Base-by-base conservation (phyloP, 371 early-diverging fungal species). In the Mucor circinelloides region DNA sequence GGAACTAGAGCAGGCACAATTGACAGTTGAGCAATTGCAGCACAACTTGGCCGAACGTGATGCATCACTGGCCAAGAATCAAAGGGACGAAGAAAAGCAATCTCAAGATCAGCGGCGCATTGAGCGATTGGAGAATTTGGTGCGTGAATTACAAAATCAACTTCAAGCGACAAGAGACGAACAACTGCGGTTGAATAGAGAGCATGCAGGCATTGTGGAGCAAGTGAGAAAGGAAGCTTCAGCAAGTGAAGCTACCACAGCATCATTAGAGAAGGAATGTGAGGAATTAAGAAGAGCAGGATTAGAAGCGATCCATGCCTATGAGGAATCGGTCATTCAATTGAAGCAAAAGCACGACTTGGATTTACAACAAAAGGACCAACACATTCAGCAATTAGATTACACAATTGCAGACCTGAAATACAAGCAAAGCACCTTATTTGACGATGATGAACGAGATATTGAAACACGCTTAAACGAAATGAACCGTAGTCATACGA, bases 241-340 rank as follows among this genome's bases (percentile, higher is more conserved):
- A 8, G 54, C 72, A 8, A 66, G 71, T 36, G 74, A 82, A 31
- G 50, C 68, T 3, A 70, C 63, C 60, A 66, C 74, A 2, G 74
- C 76, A 23, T 60, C 75, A 0, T 59, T 85, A 19, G 80, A 83
- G 60, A 69, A 75, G 32, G 83, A 83, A 55, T 77, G 77, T 44
- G 80, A 77, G 54, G 76, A 74, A 6, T 59, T 85, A 13, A 71
- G 77, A 21, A 67, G 70, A 36, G 76, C 79, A 2, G 75, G 78
- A 4, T 46, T 73, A 27, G 81, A 80, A 17, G 75, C 80, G 0
- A 70, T 79, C 1, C 70, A 67, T 23, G 73, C 76, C 4, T 82
- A 78, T 31, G 79, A 83, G 34, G 36, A 31, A 2, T 69, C 79
- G 0, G 71, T 77, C 9, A 17, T 38, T 0, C 54, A 72, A 42